phyloP scores from a whole-genome alignment of 352 stramenopile genomes.

The Blastocystis sp. region DNA sequence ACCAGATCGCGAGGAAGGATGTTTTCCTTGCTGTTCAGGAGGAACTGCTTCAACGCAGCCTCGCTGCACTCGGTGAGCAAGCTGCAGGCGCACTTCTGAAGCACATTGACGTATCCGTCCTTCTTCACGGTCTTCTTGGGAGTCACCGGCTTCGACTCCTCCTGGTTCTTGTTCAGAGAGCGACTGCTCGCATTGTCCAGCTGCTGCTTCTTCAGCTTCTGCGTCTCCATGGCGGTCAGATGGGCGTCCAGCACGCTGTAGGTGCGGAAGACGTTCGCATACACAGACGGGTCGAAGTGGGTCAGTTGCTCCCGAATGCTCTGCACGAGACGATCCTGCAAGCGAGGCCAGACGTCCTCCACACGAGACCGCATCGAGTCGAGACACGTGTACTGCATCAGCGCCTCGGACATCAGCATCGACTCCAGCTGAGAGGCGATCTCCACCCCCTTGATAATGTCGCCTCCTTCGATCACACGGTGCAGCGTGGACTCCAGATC shows the following conservation, averaged over 20 bases:
- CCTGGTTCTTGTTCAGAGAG: neutral
- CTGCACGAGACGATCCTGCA: conserved; percentile 45
- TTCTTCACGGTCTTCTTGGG: conserved; percentile 15
- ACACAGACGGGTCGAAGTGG: conserved; percentile 8
- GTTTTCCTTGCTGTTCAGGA: neutral
- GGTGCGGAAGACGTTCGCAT: conserved; percentile 49
- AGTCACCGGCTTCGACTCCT: neutral
- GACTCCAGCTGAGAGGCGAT: conserved; percentile 51
- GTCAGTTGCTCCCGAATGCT: conserved; percentile 38
- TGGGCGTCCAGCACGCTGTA: conserved; percentile 56
- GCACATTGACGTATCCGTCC: conserved; percentile 29
- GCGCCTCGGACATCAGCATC: conserved; percentile 46
- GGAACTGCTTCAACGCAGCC: conserved; percentile 7
- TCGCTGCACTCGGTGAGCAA: conserved; percentile 14
- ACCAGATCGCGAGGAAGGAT: conserved; percentile 22
- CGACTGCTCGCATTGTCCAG: neutral
- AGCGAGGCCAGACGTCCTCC: conserved; percentile 24
- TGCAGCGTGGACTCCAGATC: conserved; percentile 52
- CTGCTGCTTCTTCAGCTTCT: conserved; percentile 48
- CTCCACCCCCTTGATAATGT: conserved; percentile 59
- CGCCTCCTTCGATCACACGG: conserved; percentile 32
- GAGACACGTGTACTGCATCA: conserved; percentile 61
- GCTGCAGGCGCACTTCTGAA: conserved; percentile 52
- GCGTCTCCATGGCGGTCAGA: conserved; percentile 26
- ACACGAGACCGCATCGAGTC: conserved; percentile 39